Evolutionary conservation across 805 yeast genomes (phyloP).

Genomic region (Metschnikowia santaceciliae): DNA sequence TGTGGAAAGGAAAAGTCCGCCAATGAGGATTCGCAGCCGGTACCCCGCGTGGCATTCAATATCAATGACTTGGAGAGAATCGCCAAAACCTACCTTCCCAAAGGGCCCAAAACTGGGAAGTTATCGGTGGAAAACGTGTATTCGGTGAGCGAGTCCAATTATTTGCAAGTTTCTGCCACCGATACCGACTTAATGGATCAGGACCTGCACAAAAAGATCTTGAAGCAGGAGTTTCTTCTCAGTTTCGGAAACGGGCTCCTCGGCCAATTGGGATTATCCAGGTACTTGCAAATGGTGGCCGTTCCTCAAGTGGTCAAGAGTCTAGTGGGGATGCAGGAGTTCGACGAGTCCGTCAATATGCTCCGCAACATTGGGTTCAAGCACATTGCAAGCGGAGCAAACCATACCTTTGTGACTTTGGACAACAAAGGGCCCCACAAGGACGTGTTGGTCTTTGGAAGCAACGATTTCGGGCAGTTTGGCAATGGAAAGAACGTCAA

Average conservation of each 20-base stretch:
- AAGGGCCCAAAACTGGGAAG: slow-evolving; percentile 6
- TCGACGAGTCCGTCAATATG: slow-evolving; percentile 8
- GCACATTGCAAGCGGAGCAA: slow-evolving; percentile 57
- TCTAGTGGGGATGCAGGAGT: slow-evolving; percentile 17
- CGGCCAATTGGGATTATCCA: slow-evolving; percentile 83
- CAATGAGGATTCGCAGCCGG: slow-evolving; percentile 63
- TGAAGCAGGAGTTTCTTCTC: slow-evolving; percentile 30
- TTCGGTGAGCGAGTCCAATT: slow-evolving; percentile 66
- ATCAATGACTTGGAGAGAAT: slow-evolving; percentile 35
- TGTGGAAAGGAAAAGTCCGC: slow-evolving; percentile 66
- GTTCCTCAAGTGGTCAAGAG: slow-evolving; percentile 54
- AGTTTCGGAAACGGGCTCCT: slow-evolving; percentile 80
- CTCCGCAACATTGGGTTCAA: slow-evolving; percentile 18
- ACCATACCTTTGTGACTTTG: slow-evolving; percentile 61
- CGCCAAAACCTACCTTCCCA: slow-evolving; percentile 13
- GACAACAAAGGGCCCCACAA: slow-evolving; percentile 40
- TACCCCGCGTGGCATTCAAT: slow-evolving; percentile 50
- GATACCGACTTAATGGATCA: slow-evolving; percentile 15
- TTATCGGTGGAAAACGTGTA: slow-evolving; percentile 43
- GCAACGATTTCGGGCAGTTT: slow-evolving; percentile 75
- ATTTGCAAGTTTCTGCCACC: slow-evolving; percentile 23
- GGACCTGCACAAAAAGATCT: not conserved
- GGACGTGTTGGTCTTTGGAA: slow-evolving; percentile 80
- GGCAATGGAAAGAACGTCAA: slow-evolving; percentile 77
- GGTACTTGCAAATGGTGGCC: slow-evolving; percentile 68